These are phyloP conservation scores for Fusarium sp. DNA, from an alignment of 2,329 filamentous ascomycete species.

Conservation along the genomic window DNA sequence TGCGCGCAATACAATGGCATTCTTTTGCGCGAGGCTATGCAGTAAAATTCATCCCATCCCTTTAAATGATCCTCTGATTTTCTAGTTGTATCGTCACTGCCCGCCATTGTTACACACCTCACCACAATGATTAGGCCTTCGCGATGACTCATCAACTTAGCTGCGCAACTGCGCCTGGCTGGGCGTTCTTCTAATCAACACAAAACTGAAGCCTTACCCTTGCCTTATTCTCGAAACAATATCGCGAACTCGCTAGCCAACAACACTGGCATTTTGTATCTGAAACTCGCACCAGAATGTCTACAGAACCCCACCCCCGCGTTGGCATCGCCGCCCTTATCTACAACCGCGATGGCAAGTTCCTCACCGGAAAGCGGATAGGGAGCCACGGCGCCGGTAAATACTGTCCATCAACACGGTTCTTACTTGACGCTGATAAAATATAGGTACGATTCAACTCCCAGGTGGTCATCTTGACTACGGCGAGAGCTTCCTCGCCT, in stretches of 20 bases:
- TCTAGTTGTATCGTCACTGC: slow-evolving; percentile 6
- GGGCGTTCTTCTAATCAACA: slow-evolving; percentile 4
- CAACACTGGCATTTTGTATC: background rate
- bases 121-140: background rate
- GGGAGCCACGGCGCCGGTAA: slow-evolving; percentile 63
- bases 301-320: slow-evolving; percentile 48
- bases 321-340: slow-evolving; percentile 64
- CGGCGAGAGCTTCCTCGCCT: slow-evolving; percentile 70
- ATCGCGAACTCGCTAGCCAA: background rate
- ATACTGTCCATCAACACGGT: background rate
- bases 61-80: background rate
- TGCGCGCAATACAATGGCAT: background rate
- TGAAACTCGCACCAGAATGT: slow-evolving; percentile 5
- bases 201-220: slow-evolving; percentile 5
- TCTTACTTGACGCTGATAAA: slow-evolving; percentile 5
- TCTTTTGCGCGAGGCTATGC: background rate
- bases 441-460: slow-evolving; percentile 70
- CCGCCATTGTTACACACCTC: background rate
- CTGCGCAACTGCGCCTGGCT: slow-evolving; percentile 3
- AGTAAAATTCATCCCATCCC: background rate
- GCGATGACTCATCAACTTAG: slow-evolving; percentile 29
- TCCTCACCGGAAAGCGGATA: slow-evolving; percentile 61
- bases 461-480: slow-evolving; percentile 82
- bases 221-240: background rate
- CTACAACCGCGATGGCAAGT: slow-evolving; percentile 54